Base-by-base conservation (phyloP, 345 rosid species). In the Citrus australasica region DNA sequence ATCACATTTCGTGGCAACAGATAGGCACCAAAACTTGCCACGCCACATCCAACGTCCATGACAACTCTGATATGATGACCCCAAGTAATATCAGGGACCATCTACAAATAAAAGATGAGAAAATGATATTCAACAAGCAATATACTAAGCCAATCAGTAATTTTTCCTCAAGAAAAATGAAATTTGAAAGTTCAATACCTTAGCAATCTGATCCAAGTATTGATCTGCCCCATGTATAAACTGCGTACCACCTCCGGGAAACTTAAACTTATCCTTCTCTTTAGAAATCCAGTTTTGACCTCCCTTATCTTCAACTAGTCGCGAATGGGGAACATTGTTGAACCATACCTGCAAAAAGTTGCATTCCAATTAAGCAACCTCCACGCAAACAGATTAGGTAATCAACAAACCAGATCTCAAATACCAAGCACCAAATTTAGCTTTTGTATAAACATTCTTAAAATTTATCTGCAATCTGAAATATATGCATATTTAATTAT, bases 11-110 rank as follows among this genome's bases (percentile, higher is more conserved):
- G 84, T 35, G 93, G 88, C 46, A 96, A 78, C 80, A 94, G 84
- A 82, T 96, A 96, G 67, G 99, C 99, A 79, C 99, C 98, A 85
- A 96, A 96, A 90, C 99, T 96, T 60, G 99, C 98, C 81, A 94
- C 98, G 53, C 99, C 98, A 65, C 99, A 96, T 79, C 99, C 98
- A 76, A 92, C 91, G 76, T 96, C 99, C 83, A 96, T 72, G 64
- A 82, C 97, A 73, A 92, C 90, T 75, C 98, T 87, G 67, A 87
- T 89, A 76, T 86, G 92, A 19, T 30, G 84, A 74, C 99, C 99
- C 88, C 93, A 96, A 60, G 89, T 65, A 70, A 92, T 89, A 69
- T 89, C 91, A 64, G 94, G 92, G 67, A 92, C 85, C 99, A 96
- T 94, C 98, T 96, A 79, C 81, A 71, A 30, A 73, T 30, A 67